Percentiles rank a stretch among this genome's conserved stretches.
Conservation (phyloP, 805 yeast genomes). For the Monosporozyma servazzii region DNA sequence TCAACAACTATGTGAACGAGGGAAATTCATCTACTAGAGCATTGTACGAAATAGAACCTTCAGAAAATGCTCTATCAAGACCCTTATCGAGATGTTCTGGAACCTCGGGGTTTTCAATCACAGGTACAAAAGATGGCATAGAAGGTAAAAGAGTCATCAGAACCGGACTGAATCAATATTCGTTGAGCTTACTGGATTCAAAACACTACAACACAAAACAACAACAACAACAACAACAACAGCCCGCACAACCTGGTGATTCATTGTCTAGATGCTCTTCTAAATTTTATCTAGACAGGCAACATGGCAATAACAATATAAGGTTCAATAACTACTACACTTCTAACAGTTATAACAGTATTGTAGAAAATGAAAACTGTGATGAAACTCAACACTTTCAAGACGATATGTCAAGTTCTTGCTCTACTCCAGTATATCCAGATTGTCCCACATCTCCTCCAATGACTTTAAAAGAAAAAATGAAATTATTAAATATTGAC, state of each 20-base stretch:
- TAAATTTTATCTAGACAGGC: neutral
- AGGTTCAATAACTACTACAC: neutral
- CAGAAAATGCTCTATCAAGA: constrained; percentile 35
- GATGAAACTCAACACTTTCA: neutral
- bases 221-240: neutral
- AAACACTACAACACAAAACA: constrained; percentile 19
- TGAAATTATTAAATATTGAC: constrained; percentile 33
- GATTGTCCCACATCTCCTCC: constrained; percentile 31
- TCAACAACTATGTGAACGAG: constrained; percentile 11
- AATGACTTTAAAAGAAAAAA: constrained; percentile 38
- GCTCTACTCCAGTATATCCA: constrained; percentile 8
- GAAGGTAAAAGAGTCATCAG: constrained; percentile 53
- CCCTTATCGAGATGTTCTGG: constrained; percentile 54
- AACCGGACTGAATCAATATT: constrained; percentile 32
- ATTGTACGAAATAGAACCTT: constrained; percentile 16
- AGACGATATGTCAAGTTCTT: neutral
- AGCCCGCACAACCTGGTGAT: neutral
- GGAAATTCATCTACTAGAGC: constrained; percentile 12
- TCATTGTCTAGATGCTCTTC: neutral
- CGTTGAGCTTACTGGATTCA: constrained; percentile 30
- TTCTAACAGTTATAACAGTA: neutral
- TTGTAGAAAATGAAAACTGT: neutral
- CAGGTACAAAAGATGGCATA: constrained; percentile 66
- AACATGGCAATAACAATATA: neutral
- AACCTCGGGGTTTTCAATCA: constrained; percentile 60